Percentiles rank a stretch among this genome's conserved stretches.
Conservation (phyloP, 352 stramenopile genomes). For the Hyaloperonospora arabidopsidis region DNA sequence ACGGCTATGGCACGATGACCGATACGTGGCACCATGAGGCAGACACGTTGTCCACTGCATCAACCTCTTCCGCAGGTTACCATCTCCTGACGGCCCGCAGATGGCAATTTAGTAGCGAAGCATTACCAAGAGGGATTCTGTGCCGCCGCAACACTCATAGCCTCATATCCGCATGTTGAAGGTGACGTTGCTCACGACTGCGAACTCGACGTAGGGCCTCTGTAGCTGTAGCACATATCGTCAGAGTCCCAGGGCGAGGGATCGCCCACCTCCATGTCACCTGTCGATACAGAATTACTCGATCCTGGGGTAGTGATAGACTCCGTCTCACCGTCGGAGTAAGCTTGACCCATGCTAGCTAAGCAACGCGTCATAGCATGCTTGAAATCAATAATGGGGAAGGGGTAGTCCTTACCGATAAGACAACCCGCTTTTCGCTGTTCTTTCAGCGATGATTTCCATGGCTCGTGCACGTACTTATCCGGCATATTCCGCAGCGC, state of each 20-base stretch:
- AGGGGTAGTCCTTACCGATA: conserved; percentile 91
- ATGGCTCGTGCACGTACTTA: conserved; percentile 97
- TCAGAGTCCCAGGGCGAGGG: conserved; percentile 14
- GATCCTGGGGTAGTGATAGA: conserved; percentile 7
- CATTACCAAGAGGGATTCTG: no score
- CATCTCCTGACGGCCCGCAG: no score
- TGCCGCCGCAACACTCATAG: no score
- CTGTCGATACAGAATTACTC: conserved; percentile 5
- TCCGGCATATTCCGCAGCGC: conserved; percentile 85
- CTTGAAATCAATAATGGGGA: conserved; percentile 91
- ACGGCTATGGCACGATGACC: conserved; percentile 8
- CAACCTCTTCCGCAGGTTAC: no score
- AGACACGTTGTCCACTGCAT: no score
- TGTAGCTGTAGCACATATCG: conserved; percentile 32
- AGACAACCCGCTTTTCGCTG: conserved; percentile 81
- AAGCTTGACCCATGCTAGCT: conserved; percentile 64
- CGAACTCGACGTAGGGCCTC: conserved; percentile 3
- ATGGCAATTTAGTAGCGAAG: no score
- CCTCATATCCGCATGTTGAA: not conserved
- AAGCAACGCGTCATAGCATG: conserved; percentile 81
- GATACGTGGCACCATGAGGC: no score
- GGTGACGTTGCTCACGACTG: conserved; percentile 1
- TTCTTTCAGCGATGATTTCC: conserved; percentile 87
- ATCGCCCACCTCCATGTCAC: conserved; percentile 3
- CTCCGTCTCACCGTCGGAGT: conserved; percentile 22